Base-by-base conservation (phyloP, 495 filamentous ascomycete genomes). In the Aspergillus sclerotioniger region DNA sequence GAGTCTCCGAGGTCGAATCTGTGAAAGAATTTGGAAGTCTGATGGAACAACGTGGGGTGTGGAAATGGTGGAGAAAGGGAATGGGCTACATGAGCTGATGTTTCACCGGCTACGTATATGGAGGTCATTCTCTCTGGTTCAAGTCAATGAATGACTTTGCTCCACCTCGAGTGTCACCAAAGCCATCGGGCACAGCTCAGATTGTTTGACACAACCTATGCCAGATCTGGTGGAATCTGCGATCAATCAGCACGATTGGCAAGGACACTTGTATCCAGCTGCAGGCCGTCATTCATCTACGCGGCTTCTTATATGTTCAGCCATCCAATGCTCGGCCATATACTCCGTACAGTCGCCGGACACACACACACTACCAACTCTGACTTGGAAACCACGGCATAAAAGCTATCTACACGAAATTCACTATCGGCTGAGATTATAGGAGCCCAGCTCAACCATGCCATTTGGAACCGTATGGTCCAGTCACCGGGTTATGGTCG, bases 51-150 rank as follows among this genome's bases (percentile, higher is more conserved):
- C 67, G 73, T 31, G 73, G 72, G 1, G 63, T 81, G 10, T 72
- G 71, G 71, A 58, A 69, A 5, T 82, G 78, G 78, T 82, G 78
- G 77, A 73, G 71, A 55, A 72, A 69, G 41, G 70, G 74, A 2
- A 81, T 82, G 80, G 79, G 78, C 21, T 82, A 76, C 64, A 53
- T 63, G 45, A 61, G 56, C 25, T 73, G 59, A 68, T 50, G 20
- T 25, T 35, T 29, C 8, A 28, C 10, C 47, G 58, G 33, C 33
- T 37, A 8, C 33, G n/a, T 41, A 15, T 41, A 41, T 15, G 10
- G 37, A n/a, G 37, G 13, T 41, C 5, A 13, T n/a, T 6, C 10
- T 3, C n/a, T n/a, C n/a, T 41, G 10, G 1, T 41, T 6, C 13
- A 41, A 41, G 5, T 41, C 37, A 12, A 41, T 1, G n/a, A 6